Percentiles rank a stretch among this genome's conserved stretches.
Conservation (phyloP, 148 eudicot species). For the Mesembryanthemum crystallinum region DNA sequence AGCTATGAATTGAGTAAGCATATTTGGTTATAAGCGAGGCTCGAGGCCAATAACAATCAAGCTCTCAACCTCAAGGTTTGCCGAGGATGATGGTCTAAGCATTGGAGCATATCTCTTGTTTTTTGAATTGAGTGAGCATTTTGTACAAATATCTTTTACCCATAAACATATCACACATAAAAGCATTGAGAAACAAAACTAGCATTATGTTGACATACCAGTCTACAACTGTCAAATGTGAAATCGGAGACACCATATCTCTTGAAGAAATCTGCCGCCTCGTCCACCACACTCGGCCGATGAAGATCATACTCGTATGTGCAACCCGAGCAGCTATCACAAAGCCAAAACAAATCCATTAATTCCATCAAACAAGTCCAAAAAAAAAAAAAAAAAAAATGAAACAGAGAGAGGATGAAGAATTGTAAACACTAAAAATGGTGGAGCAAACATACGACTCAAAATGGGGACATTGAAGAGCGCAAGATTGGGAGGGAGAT, state of each 20-base stretch:
- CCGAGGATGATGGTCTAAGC: too few relatives aligned
- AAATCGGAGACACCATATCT: constrained; percentile 60
- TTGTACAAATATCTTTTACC: neutral
- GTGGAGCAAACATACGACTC: constrained; percentile 69
- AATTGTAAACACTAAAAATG: too few relatives aligned
- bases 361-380: constrained; percentile 6
- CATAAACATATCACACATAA: neutral
- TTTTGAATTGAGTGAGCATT: too few relatives aligned
- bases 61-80: too few relatives aligned
- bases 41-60: too few relatives aligned
- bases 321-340: constrained; percentile 80
- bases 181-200: neutral
- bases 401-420: neutral
- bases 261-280: constrained; percentile 62
- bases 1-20: too few relatives aligned
- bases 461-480: constrained; percentile 88
- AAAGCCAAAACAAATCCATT: neutral
- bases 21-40: too few relatives aligned
- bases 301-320: constrained; percentile 78
- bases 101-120: too few relatives aligned
- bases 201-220: constrained; percentile 34
- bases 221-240: constrained; percentile 65
- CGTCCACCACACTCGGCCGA: constrained; percentile 62
- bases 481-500: constrained; percentile 50
- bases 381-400: neutral